Base-by-base conservation (phyloP, 441 rosid genomes). In the Lagerstroemia fauriei region DNA sequence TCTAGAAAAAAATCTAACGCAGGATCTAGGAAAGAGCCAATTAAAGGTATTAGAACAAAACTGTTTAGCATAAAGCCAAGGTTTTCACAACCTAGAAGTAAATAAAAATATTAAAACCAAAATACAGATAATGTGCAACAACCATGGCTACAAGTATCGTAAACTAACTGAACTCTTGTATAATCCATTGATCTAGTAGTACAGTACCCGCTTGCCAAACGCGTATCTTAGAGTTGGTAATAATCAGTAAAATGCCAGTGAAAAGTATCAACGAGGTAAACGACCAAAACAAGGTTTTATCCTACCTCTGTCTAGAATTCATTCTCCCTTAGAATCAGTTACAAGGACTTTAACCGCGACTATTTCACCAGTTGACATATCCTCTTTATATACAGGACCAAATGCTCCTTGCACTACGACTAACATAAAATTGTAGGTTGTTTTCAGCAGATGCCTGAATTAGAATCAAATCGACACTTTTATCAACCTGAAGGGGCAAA, bases 321-420 rank as follows among this genome's bases (percentile, higher is more conserved):
- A 84, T 85, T 96, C 90, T 96, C 99, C 72, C 99, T 93, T 95
- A 69, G 99, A 96, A 90, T 95, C 95, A 66, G 97, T 92, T 69
- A 98, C 97, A 57, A 96, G 98, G 81, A 92, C 95, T 87, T 96
- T 96, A 44, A 94, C 97, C 29, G 98, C 99, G 75, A 96, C 96
- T 78, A 85, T 91, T 89, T 95, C 98, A 81, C 97, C 95, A 6
- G 95, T 91, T 24, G 94, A 89, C 96, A 95, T 93, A 80, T 92
- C 96, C 86, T 98, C 98, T 89, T 94, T 94, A 86, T 94, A 96
- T 25, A 96, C 98, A 18, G 97, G 94, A 84, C 98, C 99, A 91
- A 95, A 96, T 46, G 99, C 98, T 82, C 99, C 98, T 89, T 93
- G 96, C 57, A 98, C 99, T 74, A 95, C 90, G 79, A 94, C 80